Evolutionary conservation across 495 filamentous ascomycete species (phyloP).

Genomic region (Thozetella sp.): DNA sequence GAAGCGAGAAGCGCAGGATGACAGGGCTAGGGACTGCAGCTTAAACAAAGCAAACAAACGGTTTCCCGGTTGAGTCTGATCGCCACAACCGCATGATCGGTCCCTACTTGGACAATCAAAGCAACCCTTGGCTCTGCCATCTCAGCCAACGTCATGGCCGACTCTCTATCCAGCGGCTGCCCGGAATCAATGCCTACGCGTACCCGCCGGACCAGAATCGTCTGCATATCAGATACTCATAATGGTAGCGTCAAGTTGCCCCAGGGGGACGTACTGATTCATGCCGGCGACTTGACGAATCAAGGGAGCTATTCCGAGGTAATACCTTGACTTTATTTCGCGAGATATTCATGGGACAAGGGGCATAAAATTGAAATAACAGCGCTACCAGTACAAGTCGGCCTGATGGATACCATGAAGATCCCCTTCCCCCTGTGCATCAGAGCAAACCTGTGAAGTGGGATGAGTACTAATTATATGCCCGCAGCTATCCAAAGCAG

Average conservation of each 20-base stretch:
- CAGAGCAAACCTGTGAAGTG: neutral
- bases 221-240: constrained; percentile 92
- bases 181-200: constrained; percentile 6
- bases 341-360: neutral
- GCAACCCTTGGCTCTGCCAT: neutral
- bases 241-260: constrained; percentile 69
- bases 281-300: constrained; percentile 88
- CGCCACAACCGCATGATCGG: neutral
- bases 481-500: constrained; percentile 39
- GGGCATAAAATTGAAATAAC: too few species aligned
- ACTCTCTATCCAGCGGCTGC: neutral
- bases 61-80: constrained; percentile 2
- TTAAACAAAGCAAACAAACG: neutral
- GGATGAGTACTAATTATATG: neutral
- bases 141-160: neutral
- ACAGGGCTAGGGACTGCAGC: neutral
- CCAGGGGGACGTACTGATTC: constrained; percentile 84
- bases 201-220: constrained; percentile 40
- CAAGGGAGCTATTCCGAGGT: constrained; percentile 63
- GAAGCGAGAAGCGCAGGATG: neutral
- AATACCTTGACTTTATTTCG: neutral
- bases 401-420: too few species aligned
- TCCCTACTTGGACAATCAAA: neutral
- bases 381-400: too few species aligned
- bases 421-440: too few species aligned